A percentile compares a stretch with the other conserved stretches of the same genome.
Conservation (phyloP, 176 grass and related monocot genomes). For the Oropetium thomaeum region DNA sequence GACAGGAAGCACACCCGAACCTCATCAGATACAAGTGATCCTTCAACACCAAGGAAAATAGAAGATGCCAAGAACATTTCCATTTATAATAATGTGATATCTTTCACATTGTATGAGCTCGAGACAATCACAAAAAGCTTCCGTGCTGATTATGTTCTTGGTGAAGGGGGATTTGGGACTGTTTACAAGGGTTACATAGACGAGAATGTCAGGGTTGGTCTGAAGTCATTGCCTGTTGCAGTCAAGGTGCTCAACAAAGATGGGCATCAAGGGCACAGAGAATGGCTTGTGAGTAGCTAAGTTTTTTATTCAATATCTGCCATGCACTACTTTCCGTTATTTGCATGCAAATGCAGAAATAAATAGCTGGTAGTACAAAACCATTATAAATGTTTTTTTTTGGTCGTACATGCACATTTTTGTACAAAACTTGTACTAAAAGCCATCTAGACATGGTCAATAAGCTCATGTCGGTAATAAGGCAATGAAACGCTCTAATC, state of each 20-base stretch:
- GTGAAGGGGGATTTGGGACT: constrained; percentile 95
- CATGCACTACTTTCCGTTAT: background rate
- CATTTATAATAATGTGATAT: constrained; percentile 95
- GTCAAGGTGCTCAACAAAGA: constrained; percentile 99
- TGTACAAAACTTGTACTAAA: background rate
- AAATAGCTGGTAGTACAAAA: background rate
- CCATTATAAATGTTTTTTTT: background rate
- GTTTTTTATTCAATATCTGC: constrained; percentile 22
- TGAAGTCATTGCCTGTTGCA: constrained; percentile 92
- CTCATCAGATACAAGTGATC: constrained; percentile 76
- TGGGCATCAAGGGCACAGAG: constrained; percentile 94
- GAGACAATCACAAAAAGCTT: constrained; percentile 99
- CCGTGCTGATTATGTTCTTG: constrained; percentile 88
- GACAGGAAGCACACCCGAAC: constrained; percentile 64
- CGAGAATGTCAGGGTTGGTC: constrained; percentile 94
- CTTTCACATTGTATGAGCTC: constrained; percentile 93
- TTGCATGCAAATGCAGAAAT: background rate
- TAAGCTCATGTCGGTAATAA: constrained; percentile 3
- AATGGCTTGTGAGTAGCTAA: constrained; percentile 96
- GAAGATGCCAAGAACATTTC: constrained; percentile 92
- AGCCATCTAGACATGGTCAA: background rate
- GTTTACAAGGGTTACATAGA: constrained; percentile 99
- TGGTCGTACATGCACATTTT: background rate
- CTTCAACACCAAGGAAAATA: constrained; percentile 66
- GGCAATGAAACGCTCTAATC: background rate